Evolutionary conservation across 768 basidiomycete genomes (phyloP), one percentile per base, ranked within the genome.

Genomic region (Cystofilobasidium bisporidii): DNA sequence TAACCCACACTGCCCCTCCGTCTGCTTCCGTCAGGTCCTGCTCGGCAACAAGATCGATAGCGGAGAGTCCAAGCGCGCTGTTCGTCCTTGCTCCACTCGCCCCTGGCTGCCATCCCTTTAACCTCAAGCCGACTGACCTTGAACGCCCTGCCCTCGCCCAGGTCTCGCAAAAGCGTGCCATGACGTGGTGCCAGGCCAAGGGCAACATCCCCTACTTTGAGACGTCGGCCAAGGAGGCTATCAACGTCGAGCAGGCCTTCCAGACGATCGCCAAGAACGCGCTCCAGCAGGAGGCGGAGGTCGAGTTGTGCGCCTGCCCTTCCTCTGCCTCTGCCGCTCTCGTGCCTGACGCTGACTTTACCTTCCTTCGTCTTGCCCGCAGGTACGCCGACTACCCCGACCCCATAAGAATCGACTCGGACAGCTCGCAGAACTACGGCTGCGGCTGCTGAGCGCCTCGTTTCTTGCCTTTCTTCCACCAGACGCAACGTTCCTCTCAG

Each of bases 1-100:
- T 32, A 30, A 33, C n/a, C n/a, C n/a, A n/a, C 33, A 47, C 18
- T 2, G 15, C 5, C 14, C 43, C 48, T 11, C 45, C 48, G 43
- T 24, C 24, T 24, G 22, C 33, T 17, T 22, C 33, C 17, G 4
- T 50, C 30, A 63, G 62, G 62, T 99, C 65, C 94, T 99, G 17
- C 80, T 99, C 69, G 96, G 96, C n/a, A 99, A 99, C 81, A 99
- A 99, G 90, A 94, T 99, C 77, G 96, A 99, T 77, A 90, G 97
- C 74, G 96, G 98, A 80, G 96, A 98, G 81, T 88, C 86, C 77
- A 98, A 97, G 79, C 86, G 94, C 71, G 92, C 96, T 85, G 93
- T 91, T 66, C 70, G 83, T 73, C 24, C 36, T 24, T 40, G 9
- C 28, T 17, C 20, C 18, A 20, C 41, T 15, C 41, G 28, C 53